Base-by-base conservation (phyloP, 495 filamentous ascomycete species). In the Pyrenopolyporus hunteri region DNA sequence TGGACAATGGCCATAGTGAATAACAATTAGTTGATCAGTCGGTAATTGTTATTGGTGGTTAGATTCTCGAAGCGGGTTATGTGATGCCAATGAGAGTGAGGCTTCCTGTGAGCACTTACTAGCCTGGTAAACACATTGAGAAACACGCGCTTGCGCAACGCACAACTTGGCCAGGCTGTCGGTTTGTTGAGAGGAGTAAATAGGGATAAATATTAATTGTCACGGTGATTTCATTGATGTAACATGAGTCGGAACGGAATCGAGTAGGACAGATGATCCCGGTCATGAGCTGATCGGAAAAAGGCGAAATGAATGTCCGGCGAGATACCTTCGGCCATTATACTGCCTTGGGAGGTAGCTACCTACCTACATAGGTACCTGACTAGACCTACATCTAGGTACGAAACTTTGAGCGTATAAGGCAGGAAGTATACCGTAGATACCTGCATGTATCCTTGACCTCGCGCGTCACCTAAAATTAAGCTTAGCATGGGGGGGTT, bases 1-100 rank as follows among this genome's bases (percentile, higher is more conserved):
- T 70, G 64, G 25, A 80, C 63, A 11, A 79, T 66, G 5, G 74
- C 73, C 63, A 73, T 70, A 19, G 32, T 31, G 14, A 57, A 4
- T 10, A 4, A 23, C 1, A 7, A 25, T 3, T 13, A 44, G 19
- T 26, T 10, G 40, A 26, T n/a, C 2, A 44, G 22, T 3, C 11
- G 3, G 33, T 47, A 29, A 3, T 25, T 14, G 6, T 28, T 23
- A 39, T 36, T 26, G 17, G 26, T 4, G 17, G 16, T 10, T 29
- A 13, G 25, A 19, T 31, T 17, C 20, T 22, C 13, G 26, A 26
- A 20, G 10, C 19, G 13, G 14, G 10, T 29, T 33, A 10, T 29
- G 29, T 53, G 25, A 11, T 13, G 19, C 9, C n/a, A 40, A 29
- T 31, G 26, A 40, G n/a, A 33, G 22, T 40, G 42, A 31, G 32